Conservation (phyloP, 208 protist species). For the Trypanosoma cruzi region DNA sequence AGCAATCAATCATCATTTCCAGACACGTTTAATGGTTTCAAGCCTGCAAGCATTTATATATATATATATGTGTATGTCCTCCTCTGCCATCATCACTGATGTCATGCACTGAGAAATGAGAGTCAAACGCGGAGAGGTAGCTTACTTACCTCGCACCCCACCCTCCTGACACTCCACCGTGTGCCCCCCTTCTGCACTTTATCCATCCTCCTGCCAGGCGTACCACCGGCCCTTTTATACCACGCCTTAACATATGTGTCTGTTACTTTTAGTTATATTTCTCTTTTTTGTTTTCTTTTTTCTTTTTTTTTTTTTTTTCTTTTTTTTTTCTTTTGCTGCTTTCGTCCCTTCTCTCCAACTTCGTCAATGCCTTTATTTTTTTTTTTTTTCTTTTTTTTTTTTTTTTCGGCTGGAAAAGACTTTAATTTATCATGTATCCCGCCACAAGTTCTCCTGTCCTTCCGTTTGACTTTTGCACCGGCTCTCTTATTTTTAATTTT, state of each 20-base stretch:
- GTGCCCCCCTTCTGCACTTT: not conserved
- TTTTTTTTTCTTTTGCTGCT: not conserved
- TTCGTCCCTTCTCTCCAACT: not conserved
- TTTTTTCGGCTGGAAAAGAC: not conserved
- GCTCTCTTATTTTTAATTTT: too few species aligned
- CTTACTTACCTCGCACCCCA: not conserved
- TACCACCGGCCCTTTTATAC: not conserved
- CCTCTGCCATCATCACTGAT: not conserved
- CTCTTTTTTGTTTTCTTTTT: not conserved
- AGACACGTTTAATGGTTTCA: too few species aligned
- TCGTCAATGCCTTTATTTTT: not conserved
- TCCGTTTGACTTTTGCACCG: too few species aligned
- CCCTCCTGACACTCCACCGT: not conserved
- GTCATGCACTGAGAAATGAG: not conserved
- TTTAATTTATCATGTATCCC: too few species aligned
- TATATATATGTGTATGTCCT: too few species aligned
- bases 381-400: conserved; percentile 15
- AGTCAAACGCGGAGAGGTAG: not conserved
- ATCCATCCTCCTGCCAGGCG: not conserved
- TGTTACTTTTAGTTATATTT: not conserved
- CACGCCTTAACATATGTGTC: not conserved
- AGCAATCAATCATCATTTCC: not conserved
- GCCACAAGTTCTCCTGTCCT: too few species aligned
- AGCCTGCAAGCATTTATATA: not conserved
- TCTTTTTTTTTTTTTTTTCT: conserved; percentile 18